A percentile compares a stretch with the other conserved stretches of the same genome.
phyloP scores from a whole-genome alignment of 1,139 yeast species.

The Diutina scorzettiae region DNA sequence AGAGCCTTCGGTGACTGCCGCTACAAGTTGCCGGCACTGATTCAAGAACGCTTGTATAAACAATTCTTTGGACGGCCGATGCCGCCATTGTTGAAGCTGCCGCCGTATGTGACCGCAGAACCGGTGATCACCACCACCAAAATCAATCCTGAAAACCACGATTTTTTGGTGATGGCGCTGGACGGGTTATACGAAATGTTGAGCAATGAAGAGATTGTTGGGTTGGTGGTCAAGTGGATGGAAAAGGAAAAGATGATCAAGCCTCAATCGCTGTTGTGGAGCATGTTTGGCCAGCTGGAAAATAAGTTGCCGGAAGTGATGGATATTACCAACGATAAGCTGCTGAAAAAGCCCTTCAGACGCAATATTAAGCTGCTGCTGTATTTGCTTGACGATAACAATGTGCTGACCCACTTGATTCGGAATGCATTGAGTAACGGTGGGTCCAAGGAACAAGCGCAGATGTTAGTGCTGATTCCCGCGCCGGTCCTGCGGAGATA shows the following conservation, averaged over 20 bases:
- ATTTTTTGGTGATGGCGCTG: slow-evolving; percentile 84
- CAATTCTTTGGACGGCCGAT: slow-evolving; percentile 56
- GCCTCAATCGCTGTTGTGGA: slow-evolving; percentile 40
- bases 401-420: slow-evolving; percentile 85
- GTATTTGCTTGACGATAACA: slow-evolving; percentile 62
- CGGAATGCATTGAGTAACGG: slow-evolving; percentile 89
- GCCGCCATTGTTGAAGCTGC: slow-evolving; percentile 71
- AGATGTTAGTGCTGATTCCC: slow-evolving; percentile 87
- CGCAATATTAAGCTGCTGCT: slow-evolving; percentile 21
- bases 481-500: slow-evolving; percentile 84
- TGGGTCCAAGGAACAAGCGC: slow-evolving; percentile 75
- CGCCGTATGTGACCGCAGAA: slow-evolving; percentile 96
- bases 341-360: slow-evolving; percentile 36
- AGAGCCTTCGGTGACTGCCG: slow-evolving; percentile 97
- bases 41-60: slow-evolving; percentile 63
- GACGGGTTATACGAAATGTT: slow-evolving; percentile 92
- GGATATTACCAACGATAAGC: slow-evolving; percentile 46
- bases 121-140: slow-evolving; percentile 84
- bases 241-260: slow-evolving; percentile 53
- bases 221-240: slow-evolving; percentile 90
- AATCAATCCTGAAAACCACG: slow-evolving; percentile 59
- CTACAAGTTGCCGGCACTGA: slow-evolving; percentile 63
- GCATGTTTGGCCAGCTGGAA: slow-evolving; percentile 29
- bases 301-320: slow-evolving; percentile 50
- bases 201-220: slow-evolving; percentile 85